Evolutionary conservation across 2,329 filamentous ascomycete species (phyloP).

Genomic region (Fusarium chuoi): DNA sequence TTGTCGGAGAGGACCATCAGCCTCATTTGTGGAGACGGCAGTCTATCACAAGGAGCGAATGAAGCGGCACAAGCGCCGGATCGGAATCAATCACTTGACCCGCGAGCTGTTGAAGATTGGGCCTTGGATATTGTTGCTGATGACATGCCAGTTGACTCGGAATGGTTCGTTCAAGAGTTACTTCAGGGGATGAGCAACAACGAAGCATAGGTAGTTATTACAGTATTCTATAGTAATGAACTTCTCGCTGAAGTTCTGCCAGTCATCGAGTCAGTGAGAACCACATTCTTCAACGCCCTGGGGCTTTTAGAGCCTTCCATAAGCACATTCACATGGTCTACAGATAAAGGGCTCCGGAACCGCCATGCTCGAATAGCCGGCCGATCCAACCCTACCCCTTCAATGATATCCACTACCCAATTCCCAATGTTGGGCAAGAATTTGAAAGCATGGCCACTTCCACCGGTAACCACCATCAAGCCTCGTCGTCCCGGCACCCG

Average conservation of each 20-base stretch:
- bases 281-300: conserved; percentile 17
- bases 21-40: conserved; percentile 38
- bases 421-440: conserved; percentile 19
- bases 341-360: neutral
- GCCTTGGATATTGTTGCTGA: conserved; percentile 14
- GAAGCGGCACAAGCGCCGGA: neutral
- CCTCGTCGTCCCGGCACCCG: conserved; percentile 4
- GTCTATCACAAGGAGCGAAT: neutral
- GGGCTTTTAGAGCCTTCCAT: conserved; percentile 4
- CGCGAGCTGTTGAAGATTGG: conserved; percentile 18
- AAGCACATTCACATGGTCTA: neutral
- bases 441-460: conserved; percentile 41
- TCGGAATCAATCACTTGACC: neutral
- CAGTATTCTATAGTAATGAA: neutral
- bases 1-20: conserved; percentile 44
- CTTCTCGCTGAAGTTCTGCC: conserved; percentile 1
- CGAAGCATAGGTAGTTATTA: neutral
- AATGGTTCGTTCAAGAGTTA: conserved; percentile 31
- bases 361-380: neutral
- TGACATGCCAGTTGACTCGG: conserved; percentile 19
- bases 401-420: conserved; percentile 16
- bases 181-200: conserved; percentile 25
- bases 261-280: neutral
- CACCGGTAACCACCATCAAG: conserved; percentile 19
- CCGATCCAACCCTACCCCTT: neutral